Percentiles rank a stretch among this genome's conserved stretches.
Evolutionary conservation across 371 early-diverging fungal species (phyloP).

Genomic region (Actinomucor elegans): DNA sequence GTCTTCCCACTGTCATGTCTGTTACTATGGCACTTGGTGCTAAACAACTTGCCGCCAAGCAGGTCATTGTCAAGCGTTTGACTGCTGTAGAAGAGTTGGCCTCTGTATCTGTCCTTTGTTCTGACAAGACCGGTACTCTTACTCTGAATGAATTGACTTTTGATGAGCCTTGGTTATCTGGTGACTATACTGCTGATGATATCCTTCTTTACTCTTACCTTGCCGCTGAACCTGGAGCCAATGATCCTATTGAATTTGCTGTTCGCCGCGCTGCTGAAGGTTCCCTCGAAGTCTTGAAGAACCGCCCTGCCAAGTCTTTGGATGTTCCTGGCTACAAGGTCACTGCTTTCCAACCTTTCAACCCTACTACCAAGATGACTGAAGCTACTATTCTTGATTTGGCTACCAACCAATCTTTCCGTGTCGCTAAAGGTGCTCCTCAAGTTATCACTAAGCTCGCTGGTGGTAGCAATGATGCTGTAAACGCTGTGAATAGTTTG

Average conservation of each 20-base stretch:
- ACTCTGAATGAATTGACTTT: constrained; percentile 89
- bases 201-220: constrained; percentile 76
- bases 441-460: constrained; percentile 81
- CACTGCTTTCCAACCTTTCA: constrained; percentile 80
- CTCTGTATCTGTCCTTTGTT: constrained; percentile 89
- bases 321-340: constrained; percentile 71
- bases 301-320: constrained; percentile 51
- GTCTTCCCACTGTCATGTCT: constrained; percentile 91
- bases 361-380: constrained; percentile 82
- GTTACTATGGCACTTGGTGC: constrained; percentile 96
- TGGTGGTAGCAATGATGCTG: constrained; percentile 78
- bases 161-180: constrained; percentile 76
- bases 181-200: constrained; percentile 73
- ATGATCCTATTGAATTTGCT: constrained; percentile 86
- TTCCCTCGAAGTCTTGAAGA: constrained; percentile 61
- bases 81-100: constrained; percentile 94
- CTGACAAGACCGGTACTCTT: constrained; percentile 96
- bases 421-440: constrained; percentile 88
- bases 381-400: constrained; percentile 75
- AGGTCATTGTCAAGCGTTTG: constrained; percentile 93
- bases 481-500: constrained; percentile 77
- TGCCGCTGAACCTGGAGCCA: constrained; percentile 84
- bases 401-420: constrained; percentile 68
- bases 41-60: constrained; percentile 82
- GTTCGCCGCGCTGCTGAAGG: constrained; percentile 77